Base-by-base conservation (phyloP, 495 filamentous ascomycete species). In the Penicillium diatomitis region DNA sequence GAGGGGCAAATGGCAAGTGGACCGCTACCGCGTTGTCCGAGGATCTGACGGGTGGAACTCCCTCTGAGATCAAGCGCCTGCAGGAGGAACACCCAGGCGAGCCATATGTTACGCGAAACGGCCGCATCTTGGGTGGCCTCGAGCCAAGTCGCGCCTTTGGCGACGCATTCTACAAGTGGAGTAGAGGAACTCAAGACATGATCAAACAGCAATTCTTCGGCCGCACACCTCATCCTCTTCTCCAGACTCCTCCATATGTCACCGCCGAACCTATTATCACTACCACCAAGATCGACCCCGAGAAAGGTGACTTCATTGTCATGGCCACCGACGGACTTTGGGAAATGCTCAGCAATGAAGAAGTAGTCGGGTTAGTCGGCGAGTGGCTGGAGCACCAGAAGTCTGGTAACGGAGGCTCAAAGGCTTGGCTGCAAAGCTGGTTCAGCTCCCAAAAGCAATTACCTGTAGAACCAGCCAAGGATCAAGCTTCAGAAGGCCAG, bases 331-430 rank as follows among this genome's bases (percentile, higher is more conserved):
- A 99, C 60, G 94, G 94, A 2, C 75, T 99, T 8, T 99, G 94
- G 92, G 94, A 99, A 69, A 97, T 97, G 91, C 73, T 99, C 44
- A 96, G 87, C 44, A 99, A 96, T 61, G 94, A 99, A 61, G 94
- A 99, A 70, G 94, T 96, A 2, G 84, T 99, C 41, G 94, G 94
- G 0, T 76, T 99, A 5, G 94, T 99, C 8, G 94, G 91, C 3
- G 86, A 91, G 63, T 99, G 94, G 94, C 76, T 99, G 35, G 91
- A 99, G 60, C 76, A 81, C 40, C 85, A 90, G 56, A 66, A 75
- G 41, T 60, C 69, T 10, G 56, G 71, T 64, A 43, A 33, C 32
- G 54, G 61, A 52, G 45, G 65, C 54, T 44, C 60, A 53, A 70
- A 63, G 35, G 60, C 64, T 33, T 76, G 75, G 75, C 58, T 68